A percentile compares a stretch with the other conserved stretches of the same genome.
Conservation (phyloP, 2,329 filamentous ascomycete genomes). For the Colletotrichum sojae region DNA sequence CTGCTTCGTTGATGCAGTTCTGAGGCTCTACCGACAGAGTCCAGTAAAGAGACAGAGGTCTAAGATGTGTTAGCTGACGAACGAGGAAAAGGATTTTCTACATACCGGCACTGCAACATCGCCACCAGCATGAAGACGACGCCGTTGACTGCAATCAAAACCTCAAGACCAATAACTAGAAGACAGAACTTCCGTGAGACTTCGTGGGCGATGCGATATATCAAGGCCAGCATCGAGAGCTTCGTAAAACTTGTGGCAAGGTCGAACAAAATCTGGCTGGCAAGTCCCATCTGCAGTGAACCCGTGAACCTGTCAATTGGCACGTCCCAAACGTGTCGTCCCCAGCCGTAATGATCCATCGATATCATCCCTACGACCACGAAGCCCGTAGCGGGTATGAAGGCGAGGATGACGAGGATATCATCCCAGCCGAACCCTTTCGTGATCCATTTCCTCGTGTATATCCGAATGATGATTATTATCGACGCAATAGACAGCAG, state of each 20-base stretch:
- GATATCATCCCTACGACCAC: conserved; percentile 48
- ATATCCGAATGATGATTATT: conserved; percentile 52
- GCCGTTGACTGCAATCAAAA: conserved; percentile 49
- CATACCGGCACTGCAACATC: conserved; percentile 55
- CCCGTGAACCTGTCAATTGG: conserved; percentile 42
- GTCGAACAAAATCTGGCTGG: conserved; percentile 54
- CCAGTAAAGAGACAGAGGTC: conserved; percentile 57
- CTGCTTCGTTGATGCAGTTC: conserved; percentile 63
- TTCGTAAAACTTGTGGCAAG: conserved; percentile 56
- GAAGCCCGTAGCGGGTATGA: conserved; percentile 52
- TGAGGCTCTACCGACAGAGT: conserved; percentile 49
- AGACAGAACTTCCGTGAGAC: conserved; percentile 49
- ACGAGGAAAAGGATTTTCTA: background rate
- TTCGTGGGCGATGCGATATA: conserved; percentile 53
- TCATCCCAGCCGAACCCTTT: conserved; percentile 55
- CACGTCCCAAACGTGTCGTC: conserved; percentile 53
- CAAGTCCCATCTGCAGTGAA: conserved; percentile 49
- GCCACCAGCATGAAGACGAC: conserved; percentile 54
- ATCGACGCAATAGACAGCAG: conserved; percentile 48
- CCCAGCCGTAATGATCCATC: conserved; percentile 48
- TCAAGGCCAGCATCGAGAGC: conserved; percentile 56
- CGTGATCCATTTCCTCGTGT: conserved; percentile 52
- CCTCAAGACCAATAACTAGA: conserved; percentile 48
- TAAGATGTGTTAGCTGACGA: conserved; percentile 45
- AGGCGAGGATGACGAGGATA: conserved; percentile 53